Evolutionary conservation across 2,329 filamentous ascomycete genomes (phyloP).

Genomic region (Microsporum audouinii): DNA sequence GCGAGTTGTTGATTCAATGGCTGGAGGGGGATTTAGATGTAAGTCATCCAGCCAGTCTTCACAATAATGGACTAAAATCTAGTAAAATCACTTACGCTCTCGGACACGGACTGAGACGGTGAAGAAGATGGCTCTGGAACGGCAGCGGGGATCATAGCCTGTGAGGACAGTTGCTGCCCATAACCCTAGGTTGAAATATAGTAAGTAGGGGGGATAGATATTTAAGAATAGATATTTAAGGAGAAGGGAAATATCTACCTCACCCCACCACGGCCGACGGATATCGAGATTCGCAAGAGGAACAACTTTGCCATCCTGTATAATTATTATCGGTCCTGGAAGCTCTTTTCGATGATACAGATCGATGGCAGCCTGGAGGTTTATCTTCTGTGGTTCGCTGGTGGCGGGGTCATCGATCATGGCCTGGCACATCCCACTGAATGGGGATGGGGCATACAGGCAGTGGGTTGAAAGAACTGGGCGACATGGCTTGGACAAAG

Average conservation of each 20-base stretch:
- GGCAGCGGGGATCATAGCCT: too few relatives aligned
- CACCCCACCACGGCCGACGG: constrained; percentile 7
- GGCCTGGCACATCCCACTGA: constrained; percentile 10
- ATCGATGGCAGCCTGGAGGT: constrained; percentile 11
- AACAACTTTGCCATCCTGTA: constrained; percentile 12
- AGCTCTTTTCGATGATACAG: constrained; percentile 10
- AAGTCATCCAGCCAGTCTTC: background rate
- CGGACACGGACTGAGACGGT: too few relatives aligned
- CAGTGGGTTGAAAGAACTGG: constrained; percentile 7
- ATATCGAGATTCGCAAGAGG: constrained; percentile 8
- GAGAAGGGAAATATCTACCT: constrained; percentile 1
- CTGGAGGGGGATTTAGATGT: background rate
- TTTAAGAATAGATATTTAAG: background rate
- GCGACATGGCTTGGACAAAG: constrained; percentile 4
- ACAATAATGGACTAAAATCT: background rate
- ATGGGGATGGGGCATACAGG: constrained; percentile 10
- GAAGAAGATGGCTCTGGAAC: background rate
- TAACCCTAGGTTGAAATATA: too few relatives aligned
- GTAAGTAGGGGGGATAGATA: background rate
- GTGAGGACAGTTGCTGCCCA: too few relatives aligned
- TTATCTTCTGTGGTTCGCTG: constrained; percentile 9
- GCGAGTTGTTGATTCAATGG: constrained; percentile 8
- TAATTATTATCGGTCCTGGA: constrained; percentile 7
- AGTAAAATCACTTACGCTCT: too few relatives aligned
- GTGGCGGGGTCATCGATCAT: constrained; percentile 11